A percentile compares a stretch with the other conserved stretches of the same genome.
These are phyloP conservation scores for Gossypium schwendimanii DNA, from an alignment of 441 rosid genomes.

Conservation along the genomic window DNA sequence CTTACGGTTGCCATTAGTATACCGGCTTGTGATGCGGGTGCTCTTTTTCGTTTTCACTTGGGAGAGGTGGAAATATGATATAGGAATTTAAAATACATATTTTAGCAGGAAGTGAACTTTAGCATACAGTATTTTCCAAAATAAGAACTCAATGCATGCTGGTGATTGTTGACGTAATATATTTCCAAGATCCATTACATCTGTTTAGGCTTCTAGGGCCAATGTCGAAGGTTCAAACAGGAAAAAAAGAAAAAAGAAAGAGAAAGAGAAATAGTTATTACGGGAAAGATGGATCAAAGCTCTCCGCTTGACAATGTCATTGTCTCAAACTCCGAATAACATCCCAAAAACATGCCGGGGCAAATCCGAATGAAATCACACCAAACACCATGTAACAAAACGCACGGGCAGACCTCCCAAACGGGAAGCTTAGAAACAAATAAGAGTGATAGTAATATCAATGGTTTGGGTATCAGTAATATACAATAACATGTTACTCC, in stretches of 20 bases:
- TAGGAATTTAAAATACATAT: not conserved
- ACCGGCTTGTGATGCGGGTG: not conserved
- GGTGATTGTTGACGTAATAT: not conserved
- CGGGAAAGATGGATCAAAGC: conserved; percentile 5
- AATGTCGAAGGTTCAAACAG: not conserved
- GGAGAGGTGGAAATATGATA: not conserved
- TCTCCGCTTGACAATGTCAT: conserved; percentile 1
- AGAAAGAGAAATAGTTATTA: conserved; percentile 13
- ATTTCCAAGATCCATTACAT: not conserved
- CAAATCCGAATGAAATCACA: conserved; percentile 38
- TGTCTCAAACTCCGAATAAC: conserved; percentile 20
- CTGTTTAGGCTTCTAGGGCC: not conserved
- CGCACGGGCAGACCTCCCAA: conserved; percentile 16
- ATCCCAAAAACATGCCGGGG: conserved; percentile 19
- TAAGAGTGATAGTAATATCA: not conserved
- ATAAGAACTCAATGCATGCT: not conserved
- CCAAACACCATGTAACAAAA: conserved; percentile 20
- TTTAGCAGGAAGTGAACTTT: conserved; percentile 6
- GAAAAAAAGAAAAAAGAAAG: not conserved
- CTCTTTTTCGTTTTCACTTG: not conserved
- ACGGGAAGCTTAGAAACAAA: not conserved
- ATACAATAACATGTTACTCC: conserved; percentile 32
- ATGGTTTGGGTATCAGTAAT: conserved; percentile 16
- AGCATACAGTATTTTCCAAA: not conserved
- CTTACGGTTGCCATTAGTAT: not conserved